These are phyloP conservation scores for Kwoniella shandongensis DNA, from an alignment of 768 basidiomycete species.

Conservation along the genomic window DNA sequence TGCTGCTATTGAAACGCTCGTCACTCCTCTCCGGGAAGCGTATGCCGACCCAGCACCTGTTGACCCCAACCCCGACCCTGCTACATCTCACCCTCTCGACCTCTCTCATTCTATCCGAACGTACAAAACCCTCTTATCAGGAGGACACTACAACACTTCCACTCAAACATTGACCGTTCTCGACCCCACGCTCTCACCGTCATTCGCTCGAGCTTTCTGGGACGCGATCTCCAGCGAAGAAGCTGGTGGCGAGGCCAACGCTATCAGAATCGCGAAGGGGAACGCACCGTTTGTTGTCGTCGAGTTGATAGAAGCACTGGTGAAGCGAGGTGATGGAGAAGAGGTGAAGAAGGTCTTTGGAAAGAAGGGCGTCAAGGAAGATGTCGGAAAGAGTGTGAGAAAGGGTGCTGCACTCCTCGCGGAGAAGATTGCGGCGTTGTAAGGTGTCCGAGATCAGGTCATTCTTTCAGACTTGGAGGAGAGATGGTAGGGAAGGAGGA, in stretches of 20 bases:
- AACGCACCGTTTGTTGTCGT: conserved; percentile 47
- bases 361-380: conserved; percentile 56
- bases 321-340: conserved; percentile 19
- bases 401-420: conserved; percentile 73
- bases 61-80: conserved; percentile 20
- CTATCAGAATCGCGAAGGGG: conserved; percentile 39
- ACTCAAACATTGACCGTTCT: conserved; percentile 59
- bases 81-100: conserved; percentile 68
- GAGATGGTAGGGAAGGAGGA: no score
- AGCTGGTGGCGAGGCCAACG: conserved; percentile 46
- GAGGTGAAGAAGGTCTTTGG: conserved; percentile 52
- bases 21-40: conserved; percentile 59
- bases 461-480: no score
- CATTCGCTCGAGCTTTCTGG: conserved; percentile 43
- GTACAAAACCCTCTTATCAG: conserved; percentile 86
- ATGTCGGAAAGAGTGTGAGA: conserved; percentile 60
- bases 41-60: conserved; percentile 61
- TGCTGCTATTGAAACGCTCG: conserved; percentile 63
- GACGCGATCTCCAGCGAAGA: conserved; percentile 34
- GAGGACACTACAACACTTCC: conserved; percentile 77
- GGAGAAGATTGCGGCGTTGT: conserved; percentile 59
- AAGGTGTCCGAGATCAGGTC: neutral
- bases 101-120: conserved; percentile 77
- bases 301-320: conserved; percentile 45
- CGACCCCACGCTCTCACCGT: conserved; percentile 29